phyloP scores from a whole-genome alignment of 805 yeast genomes.

The Metschnikowia henanensis region DNA sequence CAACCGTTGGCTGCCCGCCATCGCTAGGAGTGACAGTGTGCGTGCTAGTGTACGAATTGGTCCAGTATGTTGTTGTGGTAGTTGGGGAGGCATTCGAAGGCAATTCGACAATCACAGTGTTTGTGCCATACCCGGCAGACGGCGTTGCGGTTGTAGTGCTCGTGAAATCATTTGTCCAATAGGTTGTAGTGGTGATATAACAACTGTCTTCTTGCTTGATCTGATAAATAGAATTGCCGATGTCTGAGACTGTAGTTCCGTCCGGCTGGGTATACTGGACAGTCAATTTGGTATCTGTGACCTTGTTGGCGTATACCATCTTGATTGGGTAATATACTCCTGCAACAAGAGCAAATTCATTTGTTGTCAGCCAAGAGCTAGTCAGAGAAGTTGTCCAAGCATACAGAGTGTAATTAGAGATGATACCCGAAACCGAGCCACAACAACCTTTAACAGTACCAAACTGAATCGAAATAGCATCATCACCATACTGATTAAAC shows the following conservation, averaged over 20 bases:
- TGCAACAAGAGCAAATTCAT: background rate
- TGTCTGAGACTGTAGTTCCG: background rate
- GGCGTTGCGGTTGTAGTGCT: background rate
- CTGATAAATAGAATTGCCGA: background rate
- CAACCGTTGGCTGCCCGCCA: background rate
- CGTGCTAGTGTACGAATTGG: background rate
- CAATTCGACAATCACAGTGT: background rate
- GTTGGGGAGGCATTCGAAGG: background rate
- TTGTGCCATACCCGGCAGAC: background rate
- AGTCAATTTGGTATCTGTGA: background rate
- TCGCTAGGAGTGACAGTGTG: background rate
- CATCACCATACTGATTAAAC: conserved; percentile 11
- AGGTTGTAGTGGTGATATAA: background rate
- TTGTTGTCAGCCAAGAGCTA: background rate
- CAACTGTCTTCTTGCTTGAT: background rate
- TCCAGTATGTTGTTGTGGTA: conserved; percentile 1
- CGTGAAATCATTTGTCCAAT: background rate
- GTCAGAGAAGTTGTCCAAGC: background rate
- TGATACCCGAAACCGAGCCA: conserved; percentile 8
- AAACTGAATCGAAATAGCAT: conserved; percentile 13
- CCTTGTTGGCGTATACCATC: background rate
- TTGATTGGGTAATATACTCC: background rate
- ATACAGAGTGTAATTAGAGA: background rate
- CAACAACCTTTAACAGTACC: conserved; percentile 13
- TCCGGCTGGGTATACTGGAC: background rate